phyloP scores from a whole-genome alignment of 163 green algal species.

The Dunaliella salina region DNA sequence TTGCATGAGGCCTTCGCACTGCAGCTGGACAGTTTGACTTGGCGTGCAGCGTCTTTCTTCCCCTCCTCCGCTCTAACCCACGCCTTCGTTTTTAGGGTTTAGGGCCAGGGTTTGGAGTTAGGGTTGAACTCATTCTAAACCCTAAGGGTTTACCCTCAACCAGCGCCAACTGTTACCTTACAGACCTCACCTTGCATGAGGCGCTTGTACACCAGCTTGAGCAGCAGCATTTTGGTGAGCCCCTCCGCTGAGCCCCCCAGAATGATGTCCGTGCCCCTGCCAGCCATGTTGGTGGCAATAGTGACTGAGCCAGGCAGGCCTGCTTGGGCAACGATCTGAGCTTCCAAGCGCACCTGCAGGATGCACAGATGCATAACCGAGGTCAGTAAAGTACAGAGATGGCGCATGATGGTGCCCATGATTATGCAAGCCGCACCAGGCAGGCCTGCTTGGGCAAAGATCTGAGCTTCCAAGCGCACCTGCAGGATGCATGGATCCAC shows the following conservation, averaged over 20 bases:
- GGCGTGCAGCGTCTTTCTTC: too few species aligned
- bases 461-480: not conserved
- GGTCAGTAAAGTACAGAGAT: not conserved
- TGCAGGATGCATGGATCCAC: too few species aligned
- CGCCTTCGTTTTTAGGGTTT: too few species aligned
- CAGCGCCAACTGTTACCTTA: too few species aligned
- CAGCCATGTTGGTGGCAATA: conserved; percentile 84
- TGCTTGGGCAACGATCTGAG: conserved; percentile 57
- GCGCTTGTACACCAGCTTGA: conserved; percentile 40
- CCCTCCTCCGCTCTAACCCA: too few species aligned
- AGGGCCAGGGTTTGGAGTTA: too few species aligned
- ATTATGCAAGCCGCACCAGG: not conserved
- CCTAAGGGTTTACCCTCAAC: too few species aligned
- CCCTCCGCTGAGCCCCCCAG: conserved; percentile 70
- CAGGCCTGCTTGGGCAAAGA: not conserved
- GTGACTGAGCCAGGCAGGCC: conserved; percentile 67
- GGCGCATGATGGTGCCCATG: too few species aligned
- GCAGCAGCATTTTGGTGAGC: conserved; percentile 48
- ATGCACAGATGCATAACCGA: not conserved
- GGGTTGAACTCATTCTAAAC: too few species aligned
- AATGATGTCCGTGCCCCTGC: conserved; percentile 81
- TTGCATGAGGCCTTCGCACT: too few species aligned
- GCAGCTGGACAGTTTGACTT: too few species aligned
- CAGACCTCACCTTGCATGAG: conserved; percentile 23
- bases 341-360: conserved; percentile 33